phyloP scores from a whole-genome alignment of 208 protist genomes.

The Angomonas ambiguus region DNA sequence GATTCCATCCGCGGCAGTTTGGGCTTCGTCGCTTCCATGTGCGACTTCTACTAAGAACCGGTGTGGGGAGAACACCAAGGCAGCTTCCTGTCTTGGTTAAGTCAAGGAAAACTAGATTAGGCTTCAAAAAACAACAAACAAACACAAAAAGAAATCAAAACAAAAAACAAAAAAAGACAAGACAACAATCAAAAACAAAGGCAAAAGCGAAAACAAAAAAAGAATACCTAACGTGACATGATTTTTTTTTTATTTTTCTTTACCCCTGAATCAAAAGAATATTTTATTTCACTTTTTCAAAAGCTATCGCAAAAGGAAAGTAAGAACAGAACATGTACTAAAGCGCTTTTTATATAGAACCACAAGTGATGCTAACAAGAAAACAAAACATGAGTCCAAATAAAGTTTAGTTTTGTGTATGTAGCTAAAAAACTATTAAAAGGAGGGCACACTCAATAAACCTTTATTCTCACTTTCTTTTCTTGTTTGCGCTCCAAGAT shows the following conservation, averaged over 20 bases:
- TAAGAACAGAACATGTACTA: neutral
- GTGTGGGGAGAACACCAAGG: too few relatives aligned
- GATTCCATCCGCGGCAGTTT: conserved; percentile 71
- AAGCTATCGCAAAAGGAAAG: neutral
- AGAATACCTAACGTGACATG: neutral
- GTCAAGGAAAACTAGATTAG: neutral
- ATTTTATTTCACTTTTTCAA: neutral
- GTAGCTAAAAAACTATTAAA: too few relatives aligned
- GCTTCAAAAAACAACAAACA: neutral
- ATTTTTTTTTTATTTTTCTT: neutral
- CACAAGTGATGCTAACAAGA: too few relatives aligned
- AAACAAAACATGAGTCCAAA: neutral
- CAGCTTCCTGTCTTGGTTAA: neutral
- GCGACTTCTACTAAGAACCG: conserved; percentile 79
- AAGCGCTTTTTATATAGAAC: neutral
- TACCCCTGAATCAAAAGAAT: neutral
- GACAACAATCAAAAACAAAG: neutral
- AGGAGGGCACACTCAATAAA: too few relatives aligned
- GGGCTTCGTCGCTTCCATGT: conserved; percentile 74
- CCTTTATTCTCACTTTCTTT: neutral
- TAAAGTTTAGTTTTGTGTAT: neutral
- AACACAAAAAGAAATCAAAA: conserved; percentile 8
- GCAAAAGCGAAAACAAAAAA: conserved; percentile 4
- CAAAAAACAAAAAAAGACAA: conserved; percentile 10
- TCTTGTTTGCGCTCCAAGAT: neutral